Base-by-base conservation (phyloP, 345 rosid species). In the Arabidopsis suecica region DNA sequence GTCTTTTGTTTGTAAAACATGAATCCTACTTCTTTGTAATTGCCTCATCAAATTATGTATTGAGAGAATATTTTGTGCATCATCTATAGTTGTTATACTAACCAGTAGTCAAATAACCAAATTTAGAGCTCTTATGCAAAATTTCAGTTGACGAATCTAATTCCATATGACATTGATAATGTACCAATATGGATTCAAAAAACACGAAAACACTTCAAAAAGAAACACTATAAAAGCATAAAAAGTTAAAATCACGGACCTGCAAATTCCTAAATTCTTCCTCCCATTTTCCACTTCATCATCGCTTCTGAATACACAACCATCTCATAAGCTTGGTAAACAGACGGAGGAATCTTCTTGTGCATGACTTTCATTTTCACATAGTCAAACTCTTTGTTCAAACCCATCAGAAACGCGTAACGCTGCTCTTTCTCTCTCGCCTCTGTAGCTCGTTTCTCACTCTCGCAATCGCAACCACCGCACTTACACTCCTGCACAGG, bases 381-480 rank as follows among this genome's bases (percentile, higher is more conserved):
- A 18, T 1, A 2, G 11, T 33, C 2, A 0, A 59, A 37, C 1
- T 59, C 45, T 5, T 9, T 9, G 60, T 61, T 72, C 51, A 38
- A 72, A 16, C 68, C 76, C 61, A 61, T 61, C 42, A 72, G 10
- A 50, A 72, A 72, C 13, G 61, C 33, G 68, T 7, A 61, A 50
- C 33, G 41, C 68, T 50, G 9, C 69, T 72, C 69, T 3, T 61
- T 72, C 51, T 72, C 76, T 40, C 68, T 61, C 38, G 49, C 33
- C 32, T 49, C 75, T 1, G 37, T 1, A 1, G 40, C 67, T 9
- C 38, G 67, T 71, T 49, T 61, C 14, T n/a, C 3, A 3, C 9
- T 16, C 60, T 61, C 41, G 41, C 67, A 71, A 11, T 20, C 22
- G 5, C 68, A 71, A 71, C 75, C 61, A 1, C 61, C 68, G 28